These are phyloP conservation scores for Penicillium psychrosexuale DNA, from an alignment of 2,329 filamentous ascomycete genomes.

Conservation along the genomic window DNA sequence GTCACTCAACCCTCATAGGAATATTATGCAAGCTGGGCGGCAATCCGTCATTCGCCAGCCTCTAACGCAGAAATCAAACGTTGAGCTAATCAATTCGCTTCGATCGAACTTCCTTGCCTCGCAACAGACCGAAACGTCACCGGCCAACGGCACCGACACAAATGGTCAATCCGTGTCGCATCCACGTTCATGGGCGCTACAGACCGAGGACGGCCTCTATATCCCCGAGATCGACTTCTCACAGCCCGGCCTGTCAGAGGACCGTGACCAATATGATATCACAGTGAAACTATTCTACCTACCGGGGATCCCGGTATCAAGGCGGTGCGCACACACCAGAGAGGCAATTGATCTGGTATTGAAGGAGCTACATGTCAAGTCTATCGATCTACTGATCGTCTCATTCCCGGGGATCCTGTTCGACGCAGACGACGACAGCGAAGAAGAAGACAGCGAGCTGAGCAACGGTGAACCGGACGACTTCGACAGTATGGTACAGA, in stretches of 20 bases:
- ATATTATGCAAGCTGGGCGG: conserved; percentile 79
- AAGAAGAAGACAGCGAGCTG: conserved; percentile 60
- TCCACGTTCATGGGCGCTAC: conserved; percentile 63
- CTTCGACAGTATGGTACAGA: conserved; percentile 64
- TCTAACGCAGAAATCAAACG: conserved; percentile 78
- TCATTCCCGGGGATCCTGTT: conserved; percentile 93
- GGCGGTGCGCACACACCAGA: conserved; percentile 66
- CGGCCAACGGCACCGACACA: conserved; percentile 22
- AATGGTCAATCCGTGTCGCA: conserved; percentile 15
- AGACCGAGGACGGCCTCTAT: conserved; percentile 61
- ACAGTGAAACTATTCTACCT: conserved; percentile 95
- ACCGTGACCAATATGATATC: conserved; percentile 82
- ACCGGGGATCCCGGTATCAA: conserved; percentile 62
- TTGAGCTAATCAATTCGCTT: conserved; percentile 85
- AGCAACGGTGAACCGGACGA: conserved; percentile 49
- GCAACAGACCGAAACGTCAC: conserved; percentile 54
- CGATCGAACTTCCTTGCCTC: conserved; percentile 76
- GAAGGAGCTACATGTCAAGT: conserved; percentile 70
- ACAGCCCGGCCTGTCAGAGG: conserved; percentile 70
- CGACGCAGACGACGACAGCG: conserved; percentile 84
- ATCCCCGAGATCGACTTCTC: conserved; percentile 75
- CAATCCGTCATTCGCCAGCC: conserved; percentile 80
- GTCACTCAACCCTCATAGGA: conserved; percentile 47
- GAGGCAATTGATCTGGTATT: conserved; percentile 78
- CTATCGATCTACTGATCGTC: conserved; percentile 83